Conservation (phyloP, 129 eudicot genomes). For the Ambrosia trifida region DNA sequence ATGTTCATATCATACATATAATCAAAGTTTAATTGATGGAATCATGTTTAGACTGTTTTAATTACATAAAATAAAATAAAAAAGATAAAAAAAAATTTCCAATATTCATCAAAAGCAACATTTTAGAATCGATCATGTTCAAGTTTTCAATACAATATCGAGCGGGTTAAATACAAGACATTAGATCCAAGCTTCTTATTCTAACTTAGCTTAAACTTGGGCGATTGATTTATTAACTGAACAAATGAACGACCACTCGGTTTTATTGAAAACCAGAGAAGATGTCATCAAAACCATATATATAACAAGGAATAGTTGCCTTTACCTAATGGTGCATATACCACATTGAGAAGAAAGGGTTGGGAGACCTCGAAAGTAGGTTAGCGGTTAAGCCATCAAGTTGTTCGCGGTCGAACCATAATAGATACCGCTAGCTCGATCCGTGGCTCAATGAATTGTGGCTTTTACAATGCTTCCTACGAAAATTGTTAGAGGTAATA, state of each 20-base stretch:
- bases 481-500: background rate
- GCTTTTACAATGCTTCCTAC: no score
- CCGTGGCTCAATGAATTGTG: background rate
- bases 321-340: background rate
- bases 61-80: background rate
- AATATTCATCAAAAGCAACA: background rate
- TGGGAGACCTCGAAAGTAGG: background rate
- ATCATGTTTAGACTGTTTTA: background rate
- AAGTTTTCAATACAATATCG: no score
- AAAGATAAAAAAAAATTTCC: no score
- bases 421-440: background rate
- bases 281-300: background rate
- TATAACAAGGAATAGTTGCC: background rate
- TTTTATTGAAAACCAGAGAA: background rate
- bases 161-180: no score
- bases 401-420: background rate
- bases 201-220: no score
- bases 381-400: background rate
- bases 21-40: background rate
- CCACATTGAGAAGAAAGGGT: no score
- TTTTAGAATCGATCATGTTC: background rate
- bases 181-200: no score
- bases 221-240: no score
- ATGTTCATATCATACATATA: background rate
- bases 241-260: background rate